Evolutionary conservation across 805 yeast species (phyloP).

Genomic region (Blastobotrys attinorum): DNA sequence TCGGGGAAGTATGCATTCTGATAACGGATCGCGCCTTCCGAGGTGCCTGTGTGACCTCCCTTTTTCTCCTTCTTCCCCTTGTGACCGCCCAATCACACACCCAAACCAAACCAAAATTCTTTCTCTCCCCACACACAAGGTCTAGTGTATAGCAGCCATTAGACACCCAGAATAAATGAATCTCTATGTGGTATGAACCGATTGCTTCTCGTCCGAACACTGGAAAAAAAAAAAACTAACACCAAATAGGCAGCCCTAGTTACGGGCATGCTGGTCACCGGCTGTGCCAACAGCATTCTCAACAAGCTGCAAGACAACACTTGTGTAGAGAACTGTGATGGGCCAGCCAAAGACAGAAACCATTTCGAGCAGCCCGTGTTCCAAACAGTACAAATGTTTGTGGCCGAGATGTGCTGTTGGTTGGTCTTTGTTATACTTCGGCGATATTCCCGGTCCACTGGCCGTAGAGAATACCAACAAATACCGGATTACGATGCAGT

Average conservation of each 20-base stretch:
- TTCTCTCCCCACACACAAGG: too few relatives aligned
- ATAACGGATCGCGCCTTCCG: too few relatives aligned
- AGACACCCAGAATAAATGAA: too few relatives aligned
- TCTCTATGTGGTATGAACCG: neutral
- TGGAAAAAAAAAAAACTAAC: neutral
- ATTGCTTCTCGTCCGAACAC: neutral
- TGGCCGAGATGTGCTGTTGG: slow-evolving; percentile 56
- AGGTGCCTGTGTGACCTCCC: too few relatives aligned
- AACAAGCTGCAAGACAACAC: slow-evolving; percentile 73
- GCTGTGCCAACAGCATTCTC: slow-evolving; percentile 64
- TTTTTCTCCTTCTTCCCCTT: too few relatives aligned
- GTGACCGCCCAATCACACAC: too few relatives aligned
- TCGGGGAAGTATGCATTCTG: too few relatives aligned
- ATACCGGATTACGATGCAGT: neutral
- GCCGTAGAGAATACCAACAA: neutral
- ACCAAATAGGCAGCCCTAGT: slow-evolving; percentile 21
- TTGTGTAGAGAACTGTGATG: slow-evolving; percentile 50
- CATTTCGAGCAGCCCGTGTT: slow-evolving; percentile 70
- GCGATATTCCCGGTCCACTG: neutral
- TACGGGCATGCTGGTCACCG: slow-evolving; percentile 55
- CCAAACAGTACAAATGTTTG: slow-evolving; percentile 74
- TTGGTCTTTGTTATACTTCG: slow-evolving; percentile 32
- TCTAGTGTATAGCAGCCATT: too few relatives aligned
- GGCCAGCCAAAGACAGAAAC: slow-evolving; percentile 34
- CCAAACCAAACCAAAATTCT: too few relatives aligned